phyloP scores from a whole-genome alignment of 2,329 filamentous ascomycete genomes.

The Aaosphaeria pasadenensis region DNA sequence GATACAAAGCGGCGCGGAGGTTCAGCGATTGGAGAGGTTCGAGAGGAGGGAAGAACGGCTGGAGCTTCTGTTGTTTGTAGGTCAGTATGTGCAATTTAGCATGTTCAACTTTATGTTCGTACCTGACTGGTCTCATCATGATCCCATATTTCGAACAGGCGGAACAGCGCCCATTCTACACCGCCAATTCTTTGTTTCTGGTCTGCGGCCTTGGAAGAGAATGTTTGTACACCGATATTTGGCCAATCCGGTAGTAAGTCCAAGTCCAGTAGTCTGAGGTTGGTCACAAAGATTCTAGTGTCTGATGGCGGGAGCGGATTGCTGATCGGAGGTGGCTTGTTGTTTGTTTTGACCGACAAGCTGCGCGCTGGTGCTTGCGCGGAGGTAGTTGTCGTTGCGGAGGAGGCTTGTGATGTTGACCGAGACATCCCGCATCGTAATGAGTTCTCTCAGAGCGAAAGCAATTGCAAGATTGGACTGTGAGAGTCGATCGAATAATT shows the following conservation, averaged over 20 bases:
- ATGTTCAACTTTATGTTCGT: constrained; percentile 18
- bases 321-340: constrained; percentile 12
- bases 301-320: constrained; percentile 25
- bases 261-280: constrained; percentile 78
- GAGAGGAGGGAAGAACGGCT: constrained; percentile 84
- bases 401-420: constrained; percentile 4
- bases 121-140: constrained; percentile 71
- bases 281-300: constrained; percentile 68
- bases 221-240: constrained; percentile 65
- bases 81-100: background rate
- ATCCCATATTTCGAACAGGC: constrained; percentile 83
- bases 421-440: constrained; percentile 4
- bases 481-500: too few species aligned
- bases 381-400: constrained; percentile 14
- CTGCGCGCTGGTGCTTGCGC: constrained; percentile 18
- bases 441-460: background rate
- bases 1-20: constrained; percentile 77
- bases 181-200: constrained; percentile 80
- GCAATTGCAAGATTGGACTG: too few species aligned
- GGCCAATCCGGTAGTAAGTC: constrained; percentile 79
- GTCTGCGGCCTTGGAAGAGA: constrained; percentile 67
- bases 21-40: constrained; percentile 91
- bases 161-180: constrained; percentile 89
- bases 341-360: constrained; percentile 31
- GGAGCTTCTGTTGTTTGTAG: constrained; percentile 63